Conservation (phyloP, 2,329 filamentous ascomycete species). For the Xylariaceae sp. region DNA sequence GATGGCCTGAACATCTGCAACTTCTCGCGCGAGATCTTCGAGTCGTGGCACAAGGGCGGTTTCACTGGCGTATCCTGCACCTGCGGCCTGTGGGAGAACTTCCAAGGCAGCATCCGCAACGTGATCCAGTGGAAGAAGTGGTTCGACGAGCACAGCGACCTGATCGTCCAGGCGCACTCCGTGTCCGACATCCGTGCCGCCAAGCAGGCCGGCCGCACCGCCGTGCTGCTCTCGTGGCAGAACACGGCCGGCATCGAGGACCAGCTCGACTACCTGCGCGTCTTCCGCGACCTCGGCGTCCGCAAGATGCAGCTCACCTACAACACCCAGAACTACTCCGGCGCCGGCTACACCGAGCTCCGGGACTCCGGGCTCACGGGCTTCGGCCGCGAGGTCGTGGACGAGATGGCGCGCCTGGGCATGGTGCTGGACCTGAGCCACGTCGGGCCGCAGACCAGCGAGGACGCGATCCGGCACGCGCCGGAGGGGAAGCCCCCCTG, state of each 20-base stretch:
- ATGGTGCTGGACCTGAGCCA: slow-evolving; percentile 33
- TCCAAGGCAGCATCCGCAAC: slow-evolving; percentile 32
- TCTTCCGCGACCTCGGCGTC: slow-evolving; percentile 36
- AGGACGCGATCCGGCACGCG: slow-evolving; percentile 31
- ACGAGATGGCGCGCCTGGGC: slow-evolving; percentile 22
- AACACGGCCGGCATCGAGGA: slow-evolving; percentile 38
- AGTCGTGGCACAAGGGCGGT: slow-evolving; percentile 33
- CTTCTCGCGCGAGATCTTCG: slow-evolving; percentile 34
- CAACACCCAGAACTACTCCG: slow-evolving; percentile 38
- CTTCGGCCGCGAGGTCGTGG: slow-evolving; percentile 17
- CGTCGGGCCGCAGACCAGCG: slow-evolving; percentile 29
- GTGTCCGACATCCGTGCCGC: slow-evolving; percentile 33
- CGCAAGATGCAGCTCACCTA: slow-evolving; percentile 39
- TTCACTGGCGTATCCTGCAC: slow-evolving; percentile 38
- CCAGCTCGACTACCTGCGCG: slow-evolving; percentile 31
- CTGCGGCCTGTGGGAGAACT: slow-evolving; percentile 35
- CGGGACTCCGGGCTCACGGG: slow-evolving; percentile 32
- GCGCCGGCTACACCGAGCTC: slow-evolving; percentile 34
- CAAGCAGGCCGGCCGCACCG: slow-evolving; percentile 32
- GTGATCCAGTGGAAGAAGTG: slow-evolving; percentile 39
- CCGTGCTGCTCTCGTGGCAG: slow-evolving; percentile 35
- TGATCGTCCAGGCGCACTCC: slow-evolving; percentile 34
- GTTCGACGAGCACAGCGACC: slow-evolving; percentile 36
- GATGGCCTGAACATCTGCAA: slow-evolving; percentile 38
- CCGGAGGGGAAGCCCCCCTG: slow-evolving; percentile 33